Conservation (phyloP, 1,284 basidiomycete genomes). For the Ceratorhiza oryzae-sativae region DNA sequence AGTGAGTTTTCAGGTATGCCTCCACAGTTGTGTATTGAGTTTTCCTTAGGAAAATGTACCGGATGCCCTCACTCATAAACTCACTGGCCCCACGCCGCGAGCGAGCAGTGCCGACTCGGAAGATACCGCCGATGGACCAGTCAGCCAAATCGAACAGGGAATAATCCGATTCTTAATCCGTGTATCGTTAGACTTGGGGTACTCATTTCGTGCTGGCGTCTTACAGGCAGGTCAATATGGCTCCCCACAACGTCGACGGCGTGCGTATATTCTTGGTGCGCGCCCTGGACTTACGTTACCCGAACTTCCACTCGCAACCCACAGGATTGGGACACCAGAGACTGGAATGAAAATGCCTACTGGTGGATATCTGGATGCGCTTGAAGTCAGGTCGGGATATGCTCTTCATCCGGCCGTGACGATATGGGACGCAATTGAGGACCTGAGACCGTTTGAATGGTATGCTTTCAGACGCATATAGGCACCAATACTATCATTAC, state of each 20-base stretch:
- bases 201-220: constrained; percentile 68
- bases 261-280: constrained; percentile 75
- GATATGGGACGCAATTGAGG: constrained; percentile 30
- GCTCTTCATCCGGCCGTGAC: constrained; percentile 7
- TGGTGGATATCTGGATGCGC: constrained; percentile 14
- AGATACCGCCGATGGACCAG: neutral
- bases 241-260: constrained; percentile 68
- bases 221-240: constrained; percentile 78
- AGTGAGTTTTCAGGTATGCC: constrained; percentile 43
- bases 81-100: neutral
- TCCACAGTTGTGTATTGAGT: neutral
- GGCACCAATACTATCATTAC: neutral
- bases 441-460: constrained; percentile 35
- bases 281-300: constrained; percentile 62
- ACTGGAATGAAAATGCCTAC: constrained; percentile 25
- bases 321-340: constrained; percentile 60
- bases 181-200: constrained; percentile 69
- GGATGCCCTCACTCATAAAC: constrained; percentile 8
- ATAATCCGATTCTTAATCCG: constrained; percentile 69
- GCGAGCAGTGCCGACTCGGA: constrained; percentile 9
- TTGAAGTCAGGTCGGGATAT: neutral
- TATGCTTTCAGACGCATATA: neutral
- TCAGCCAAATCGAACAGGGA: constrained; percentile 61
- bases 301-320: constrained; percentile 70
- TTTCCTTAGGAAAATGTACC: constrained; percentile 34